Percentiles rank a stretch among this genome's conserved stretches.
Conservation (phyloP, 768 basidiomycete species). For the Suillus bovinus region DNA sequence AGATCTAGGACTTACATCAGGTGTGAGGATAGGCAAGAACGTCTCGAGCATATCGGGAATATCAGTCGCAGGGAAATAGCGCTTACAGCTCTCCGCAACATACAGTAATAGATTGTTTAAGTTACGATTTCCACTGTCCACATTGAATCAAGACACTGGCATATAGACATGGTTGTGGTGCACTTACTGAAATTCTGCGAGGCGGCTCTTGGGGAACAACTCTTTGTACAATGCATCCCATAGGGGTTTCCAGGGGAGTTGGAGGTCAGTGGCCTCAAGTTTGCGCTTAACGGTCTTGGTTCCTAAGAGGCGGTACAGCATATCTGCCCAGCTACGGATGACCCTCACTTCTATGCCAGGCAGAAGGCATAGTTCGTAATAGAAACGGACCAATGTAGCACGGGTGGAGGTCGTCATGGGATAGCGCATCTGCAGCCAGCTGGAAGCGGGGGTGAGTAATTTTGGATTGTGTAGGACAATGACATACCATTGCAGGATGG, state of each 20-base stretch:
- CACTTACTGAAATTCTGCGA: conserved; percentile 55
- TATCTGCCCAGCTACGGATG: conserved; percentile 75
- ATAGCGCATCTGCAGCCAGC: conserved; percentile 83
- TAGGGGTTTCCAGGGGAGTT: conserved; percentile 74
- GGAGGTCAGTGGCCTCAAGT: conserved; percentile 64
- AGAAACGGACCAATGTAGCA: conserved; percentile 68
- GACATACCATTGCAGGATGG: conserved; percentile 71
- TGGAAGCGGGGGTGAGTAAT: conserved; percentile 26
- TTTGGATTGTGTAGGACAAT: conserved; percentile 4
- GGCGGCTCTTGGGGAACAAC: conserved; percentile 68
- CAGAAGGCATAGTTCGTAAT: conserved; percentile 76
- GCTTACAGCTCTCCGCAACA: conserved; percentile 69
- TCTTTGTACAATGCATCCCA: conserved; percentile 76
- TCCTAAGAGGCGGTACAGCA: conserved; percentile 69
- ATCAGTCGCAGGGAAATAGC: conserved; percentile 66
- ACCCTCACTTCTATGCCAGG: conserved; percentile 76
- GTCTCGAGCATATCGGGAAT: conserved; percentile 70
- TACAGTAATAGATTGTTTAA: conserved; percentile 71
- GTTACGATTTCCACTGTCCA: conserved; percentile 47
- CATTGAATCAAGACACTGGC: conserved; percentile 1
- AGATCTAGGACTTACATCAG: conserved; percentile 51
- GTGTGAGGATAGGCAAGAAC: conserved; percentile 71
- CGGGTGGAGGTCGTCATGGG: conserved; percentile 70
- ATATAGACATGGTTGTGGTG: neutral
- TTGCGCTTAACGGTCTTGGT: conserved; percentile 70